Conservation (phyloP, 306 rosid genomes). For the Trichosanthes cucumerina region DNA sequence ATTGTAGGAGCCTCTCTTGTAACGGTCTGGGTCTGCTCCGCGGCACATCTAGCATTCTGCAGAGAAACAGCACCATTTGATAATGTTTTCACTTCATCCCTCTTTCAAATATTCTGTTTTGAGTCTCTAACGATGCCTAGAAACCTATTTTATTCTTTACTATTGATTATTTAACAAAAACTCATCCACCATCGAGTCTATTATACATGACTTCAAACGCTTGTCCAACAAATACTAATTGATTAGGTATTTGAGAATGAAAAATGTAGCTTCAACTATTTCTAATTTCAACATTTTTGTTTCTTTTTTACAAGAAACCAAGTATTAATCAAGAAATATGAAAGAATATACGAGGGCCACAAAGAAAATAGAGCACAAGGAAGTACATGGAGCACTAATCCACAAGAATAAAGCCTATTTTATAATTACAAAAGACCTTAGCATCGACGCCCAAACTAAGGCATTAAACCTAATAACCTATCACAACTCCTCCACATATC, state of each 20-base stretch:
- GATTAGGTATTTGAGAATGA: not conserved
- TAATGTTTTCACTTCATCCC: not conserved
- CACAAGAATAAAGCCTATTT: not conserved
- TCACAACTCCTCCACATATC: not conserved
- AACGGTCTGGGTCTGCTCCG: slow-evolving; percentile 91
- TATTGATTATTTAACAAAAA: not conserved
- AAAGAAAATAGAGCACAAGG: not conserved
- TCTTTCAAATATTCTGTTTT: not conserved
- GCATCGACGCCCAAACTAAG: not conserved
- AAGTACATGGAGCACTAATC: not conserved
- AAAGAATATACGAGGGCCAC: not conserved
- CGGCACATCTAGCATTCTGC: slow-evolving; percentile 74
- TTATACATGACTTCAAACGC: not conserved
- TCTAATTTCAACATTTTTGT: no score
- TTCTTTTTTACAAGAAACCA: not conserved
- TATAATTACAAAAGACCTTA: not conserved
- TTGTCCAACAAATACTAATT: not conserved
- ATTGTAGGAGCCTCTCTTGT: slow-evolving; percentile 87
- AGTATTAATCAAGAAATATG: not conserved
- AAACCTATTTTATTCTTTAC: not conserved
- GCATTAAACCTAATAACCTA: not conserved
- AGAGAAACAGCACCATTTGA: slow-evolving; percentile 4
- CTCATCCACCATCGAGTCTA: not conserved
- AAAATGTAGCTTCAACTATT: not conserved
- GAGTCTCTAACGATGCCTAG: not conserved